Evolutionary conservation across 192 early-diverging fungal species (phyloP).

Genomic region (Coemansia sp.): DNA sequence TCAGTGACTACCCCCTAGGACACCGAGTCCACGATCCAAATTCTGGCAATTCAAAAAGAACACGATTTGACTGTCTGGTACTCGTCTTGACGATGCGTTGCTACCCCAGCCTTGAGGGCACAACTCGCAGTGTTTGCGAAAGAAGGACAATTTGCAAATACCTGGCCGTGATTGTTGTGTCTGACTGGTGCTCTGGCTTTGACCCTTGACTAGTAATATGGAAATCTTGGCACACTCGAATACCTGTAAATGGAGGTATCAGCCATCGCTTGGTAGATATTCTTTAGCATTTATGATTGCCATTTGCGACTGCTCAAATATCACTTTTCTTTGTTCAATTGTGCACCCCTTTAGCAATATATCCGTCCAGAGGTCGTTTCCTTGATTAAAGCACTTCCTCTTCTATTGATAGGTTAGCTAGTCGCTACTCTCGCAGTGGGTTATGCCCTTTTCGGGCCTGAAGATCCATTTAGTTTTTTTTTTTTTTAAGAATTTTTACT

Average conservation of each 20-base stretch:
- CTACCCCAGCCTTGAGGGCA: background rate
- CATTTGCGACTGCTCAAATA: conserved; percentile 34
- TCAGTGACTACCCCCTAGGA: conserved; percentile 4
- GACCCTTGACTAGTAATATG: conserved; percentile 55
- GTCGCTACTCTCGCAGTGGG: too few relatives aligned
- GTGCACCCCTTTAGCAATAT: conserved; percentile 11
- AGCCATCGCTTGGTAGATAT: conserved; percentile 8
- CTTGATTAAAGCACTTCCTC: too few relatives aligned
- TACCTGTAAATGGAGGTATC: conserved; percentile 51
- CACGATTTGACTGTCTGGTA: conserved; percentile 32
- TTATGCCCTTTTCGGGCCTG: too few relatives aligned
- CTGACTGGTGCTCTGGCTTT: conserved; percentile 55
- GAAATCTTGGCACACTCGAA: conserved; percentile 14
- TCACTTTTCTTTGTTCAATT: conserved; percentile 7
- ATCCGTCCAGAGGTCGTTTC: too few relatives aligned
- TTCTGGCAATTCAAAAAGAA: conserved; percentile 5
- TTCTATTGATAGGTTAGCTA: too few relatives aligned
- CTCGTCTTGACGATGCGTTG: conserved; percentile 29
- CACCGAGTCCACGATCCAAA: conserved; percentile 32
- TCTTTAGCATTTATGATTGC: background rate
- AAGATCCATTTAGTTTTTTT: too few relatives aligned
- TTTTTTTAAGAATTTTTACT: too few relatives aligned
- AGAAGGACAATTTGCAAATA: conserved; percentile 44
- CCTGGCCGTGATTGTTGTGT: conserved; percentile 21
- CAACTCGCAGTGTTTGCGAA: background rate